Percentiles rank a stretch among this genome's conserved stretches.
phyloP scores from a whole-genome alignment of 2,329 filamentous ascomycete genomes.

The Neonectria punicea region DNA sequence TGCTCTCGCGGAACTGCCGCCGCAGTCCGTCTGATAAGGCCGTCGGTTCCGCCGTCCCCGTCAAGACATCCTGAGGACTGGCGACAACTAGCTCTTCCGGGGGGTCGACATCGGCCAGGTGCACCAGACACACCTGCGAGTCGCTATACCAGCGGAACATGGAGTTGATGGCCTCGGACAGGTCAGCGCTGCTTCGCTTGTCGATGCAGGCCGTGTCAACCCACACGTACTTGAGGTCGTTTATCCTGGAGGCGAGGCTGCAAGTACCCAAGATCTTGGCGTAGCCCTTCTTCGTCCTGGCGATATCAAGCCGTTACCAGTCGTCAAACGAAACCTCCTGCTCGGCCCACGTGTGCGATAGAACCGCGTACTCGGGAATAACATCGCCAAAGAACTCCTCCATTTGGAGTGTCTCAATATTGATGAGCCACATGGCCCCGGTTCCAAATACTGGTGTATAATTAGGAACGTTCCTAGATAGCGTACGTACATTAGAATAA shows the following conservation, averaged over 20 bases:
- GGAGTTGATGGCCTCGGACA: conserved; percentile 18
- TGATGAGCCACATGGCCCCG: conserved; percentile 24
- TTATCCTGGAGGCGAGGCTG: neutral
- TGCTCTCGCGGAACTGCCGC: conserved; percentile 16
- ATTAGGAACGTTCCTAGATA: neutral
- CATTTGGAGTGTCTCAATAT: conserved; percentile 20
- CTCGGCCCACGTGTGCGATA: conserved; percentile 29
- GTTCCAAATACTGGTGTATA: neutral
- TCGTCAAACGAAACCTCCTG: conserved; percentile 27
- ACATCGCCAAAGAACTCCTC: conserved; percentile 24
- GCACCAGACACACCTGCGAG: conserved; percentile 25
- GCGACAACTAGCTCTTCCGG: neutral
- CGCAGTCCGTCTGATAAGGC: conserved; percentile 51
- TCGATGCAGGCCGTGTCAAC: conserved; percentile 31
- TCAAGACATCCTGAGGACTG: neutral
- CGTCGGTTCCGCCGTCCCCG: neutral
- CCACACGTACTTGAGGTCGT: conserved; percentile 18
- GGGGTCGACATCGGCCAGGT: conserved; percentile 30
- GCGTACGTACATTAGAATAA: no score
- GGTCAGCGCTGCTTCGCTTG: conserved; percentile 31
- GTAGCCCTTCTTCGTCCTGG: conserved; percentile 17
- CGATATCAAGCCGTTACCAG: conserved; percentile 9
- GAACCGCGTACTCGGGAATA: conserved; percentile 22
- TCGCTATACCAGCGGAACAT: conserved; percentile 44
- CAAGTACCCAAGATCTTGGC: conserved; percentile 24